phyloP scores from a whole-genome alignment of 2,329 filamentous ascomycete genomes.

The Malbranchea cinnamomea region DNA sequence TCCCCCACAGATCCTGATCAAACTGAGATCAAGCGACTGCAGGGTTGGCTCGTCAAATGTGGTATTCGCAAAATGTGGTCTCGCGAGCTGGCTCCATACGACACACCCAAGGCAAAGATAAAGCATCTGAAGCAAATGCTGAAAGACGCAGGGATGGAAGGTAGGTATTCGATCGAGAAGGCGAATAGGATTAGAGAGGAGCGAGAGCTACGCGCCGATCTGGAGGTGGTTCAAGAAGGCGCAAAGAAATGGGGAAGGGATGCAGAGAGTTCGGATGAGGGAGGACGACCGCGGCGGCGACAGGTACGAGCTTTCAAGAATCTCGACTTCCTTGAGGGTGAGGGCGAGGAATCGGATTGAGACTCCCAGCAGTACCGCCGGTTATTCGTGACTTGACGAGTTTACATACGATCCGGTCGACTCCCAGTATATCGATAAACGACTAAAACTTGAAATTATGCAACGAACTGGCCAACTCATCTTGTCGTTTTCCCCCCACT shows the following conservation, averaged over 20 bases:
- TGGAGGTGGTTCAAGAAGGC: slow-evolving; percentile 73
- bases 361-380: not conserved
- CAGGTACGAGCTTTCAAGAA: slow-evolving; percentile 29
- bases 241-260: slow-evolving; percentile 60
- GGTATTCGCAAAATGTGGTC: slow-evolving; percentile 87
- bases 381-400: slow-evolving; percentile 6
- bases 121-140: slow-evolving; percentile 66
- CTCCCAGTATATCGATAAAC: too few relatives aligned
- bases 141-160: slow-evolving; percentile 70
- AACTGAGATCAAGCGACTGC: slow-evolving; percentile 73
- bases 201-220: slow-evolving; percentile 67
- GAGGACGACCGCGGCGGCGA: slow-evolving; percentile 23
- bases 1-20: slow-evolving; percentile 46
- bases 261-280: slow-evolving; percentile 28
- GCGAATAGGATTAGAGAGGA: slow-evolving; percentile 76
- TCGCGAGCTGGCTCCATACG: slow-evolving; percentile 62
- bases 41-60: slow-evolving; percentile 76
- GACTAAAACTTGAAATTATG: slow-evolving; percentile 4
- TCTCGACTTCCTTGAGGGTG: slow-evolving; percentile 49
- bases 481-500: slow-evolving; percentile 27
- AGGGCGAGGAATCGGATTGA: slow-evolving; percentile 47
- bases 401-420: too few relatives aligned
- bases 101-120: slow-evolving; percentile 65
- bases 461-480: slow-evolving; percentile 13
- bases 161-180: slow-evolving; percentile 71